phyloP scores from a whole-genome alignment of 495 filamentous ascomycete genomes.

The Hypoxylon rickii region DNA sequence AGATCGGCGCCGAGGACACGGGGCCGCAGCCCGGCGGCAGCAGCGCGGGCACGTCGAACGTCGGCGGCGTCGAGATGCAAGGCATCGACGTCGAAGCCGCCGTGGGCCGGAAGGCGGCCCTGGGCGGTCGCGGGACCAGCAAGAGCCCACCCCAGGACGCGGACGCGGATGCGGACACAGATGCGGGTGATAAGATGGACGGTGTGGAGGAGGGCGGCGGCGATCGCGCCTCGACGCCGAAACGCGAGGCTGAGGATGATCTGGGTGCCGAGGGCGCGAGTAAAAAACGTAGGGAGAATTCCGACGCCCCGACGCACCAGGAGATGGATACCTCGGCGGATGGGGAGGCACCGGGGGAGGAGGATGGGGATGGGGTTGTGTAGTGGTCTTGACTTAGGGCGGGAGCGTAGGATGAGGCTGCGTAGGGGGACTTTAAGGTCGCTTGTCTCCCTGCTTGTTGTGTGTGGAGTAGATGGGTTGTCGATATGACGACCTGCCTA shows the following conservation, averaged over 20 bases:
- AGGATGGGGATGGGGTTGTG: not conserved
- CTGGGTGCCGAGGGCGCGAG: slow-evolving; percentile 35
- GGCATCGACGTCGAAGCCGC: slow-evolving; percentile 60
- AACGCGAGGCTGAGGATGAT: slow-evolving; percentile 52
- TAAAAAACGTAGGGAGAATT: slow-evolving; percentile 47
- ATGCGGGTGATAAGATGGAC: slow-evolving; percentile 15
- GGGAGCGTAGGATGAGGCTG: not conserved
- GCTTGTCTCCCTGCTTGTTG: too few relatives aligned
- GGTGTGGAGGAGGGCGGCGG: not conserved
- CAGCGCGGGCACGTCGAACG: slow-evolving; percentile 1
- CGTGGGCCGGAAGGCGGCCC: slow-evolving; percentile 48
- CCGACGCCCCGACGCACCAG: not conserved
- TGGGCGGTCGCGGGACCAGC: slow-evolving; percentile 4
- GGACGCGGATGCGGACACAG: not conserved
- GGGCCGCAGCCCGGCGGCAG: slow-evolving; percentile 66
- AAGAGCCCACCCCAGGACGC: not conserved
- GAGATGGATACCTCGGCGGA: slow-evolving; percentile 27
- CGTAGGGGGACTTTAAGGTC: too few relatives aligned
- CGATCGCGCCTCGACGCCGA: slow-evolving; percentile 36
- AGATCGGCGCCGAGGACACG: slow-evolving; percentile 84
- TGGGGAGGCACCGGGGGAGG: slow-evolving; percentile 15
- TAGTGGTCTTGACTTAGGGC: too few relatives aligned
- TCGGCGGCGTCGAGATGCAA: slow-evolving; percentile 44
- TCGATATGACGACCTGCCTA: too few relatives aligned
- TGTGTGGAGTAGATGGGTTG: too few relatives aligned